Evolutionary conservation across 2,329 filamentous ascomycete species (phyloP), one percentile per base, ranked within the genome.

Genomic region (Colletotrichum sp.): DNA sequence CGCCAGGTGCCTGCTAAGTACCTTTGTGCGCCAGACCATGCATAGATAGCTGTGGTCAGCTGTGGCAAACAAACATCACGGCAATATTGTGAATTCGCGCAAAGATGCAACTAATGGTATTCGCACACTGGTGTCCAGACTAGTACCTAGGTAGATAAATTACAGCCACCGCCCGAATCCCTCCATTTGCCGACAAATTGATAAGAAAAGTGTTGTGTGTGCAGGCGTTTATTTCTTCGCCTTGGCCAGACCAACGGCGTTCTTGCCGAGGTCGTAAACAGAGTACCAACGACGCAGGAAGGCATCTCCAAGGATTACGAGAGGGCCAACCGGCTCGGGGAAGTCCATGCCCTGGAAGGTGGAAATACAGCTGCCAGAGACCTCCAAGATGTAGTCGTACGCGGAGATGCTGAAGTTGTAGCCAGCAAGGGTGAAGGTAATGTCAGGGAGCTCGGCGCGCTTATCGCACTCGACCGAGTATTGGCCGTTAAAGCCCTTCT

Each of bases 271-370:
- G 87, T 99, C 95, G 85, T 99, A 99, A 83, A 99, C 94, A 79
- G 95, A 98, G 92, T 99, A 99, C 90, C 93, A 98, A 84, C 91
- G 94, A 87, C 95, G 93, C 83, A 94, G 89, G 90, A 94, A 95
- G 65, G 93, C 95, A 85, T 98, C 96, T 82, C 97, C 97, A 30
- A 99, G 93, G 79, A 99, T 99, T 78, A 95, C 96, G 79, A 99
- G 92, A 80, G 97, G 97, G 63, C 97, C 96, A 76, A 94, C 93
- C 52, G 96, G 96, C 83, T 93, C 94, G 73, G 96, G 94, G 88
- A 95, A 93, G 85, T 96, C 97, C 93, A 99, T 98, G 82, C 96
- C 96, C 93, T 98, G 98, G 89, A 99, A 98, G 80, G 95, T 95
- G 78, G 96, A 98, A 87, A 99, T 98, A 87, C 97, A 99, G 85